Evolutionary conservation across 2,329 filamentous ascomycete species (phyloP), one percentile per base, ranked within the genome.

Genomic region (Aspergillus quadrilineatus): DNA sequence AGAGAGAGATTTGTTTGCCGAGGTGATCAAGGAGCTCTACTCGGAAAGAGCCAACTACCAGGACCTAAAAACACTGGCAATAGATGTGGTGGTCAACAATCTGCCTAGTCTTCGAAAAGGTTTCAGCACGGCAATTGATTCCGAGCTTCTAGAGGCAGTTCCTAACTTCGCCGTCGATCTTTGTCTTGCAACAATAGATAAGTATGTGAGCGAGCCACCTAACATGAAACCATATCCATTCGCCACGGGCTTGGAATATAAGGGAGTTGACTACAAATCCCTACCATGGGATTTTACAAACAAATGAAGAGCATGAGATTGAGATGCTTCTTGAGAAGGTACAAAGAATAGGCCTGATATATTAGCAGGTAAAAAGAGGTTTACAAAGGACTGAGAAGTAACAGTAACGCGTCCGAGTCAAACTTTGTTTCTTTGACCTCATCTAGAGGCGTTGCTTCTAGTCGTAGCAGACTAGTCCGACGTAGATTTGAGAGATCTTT

Each of bases 401-500:
- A 43, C 41, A 43, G 41, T 17, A 43, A 43, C 41, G 22, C 15
- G 12, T 43, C 41, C 6, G 41, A 43, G 17, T 43, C 41, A 12
- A 43, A 43, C 41, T 43, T 26, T 43, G 41, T 43, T 22, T 26
- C 41, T 43, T 17, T 43, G 41, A 43, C 41, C 41, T 43, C n/a
- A 49, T n/a, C 14, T 46, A 39, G 6, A 29, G 55, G 32, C 44
- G 28, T 46, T 46, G 28, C 44, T 32, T 46, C 44, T 14, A 46
- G 44, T 46, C 10, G 1, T 46, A 46, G 44, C 26, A 32, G 44
- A 46, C 44, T 32, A 30, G 44, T 46, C 44, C 44, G 14, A 7
- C 44, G 29, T 46, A 49, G 39, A 49, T 37, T 49, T 29, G 17
- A 49, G 46, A 10, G 32, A 49, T 49, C 46, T 37, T 28, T 49